These are phyloP conservation scores for Kodamaea laetipori DNA, from an alignment of 805 yeast species.

Conservation along the genomic window DNA sequence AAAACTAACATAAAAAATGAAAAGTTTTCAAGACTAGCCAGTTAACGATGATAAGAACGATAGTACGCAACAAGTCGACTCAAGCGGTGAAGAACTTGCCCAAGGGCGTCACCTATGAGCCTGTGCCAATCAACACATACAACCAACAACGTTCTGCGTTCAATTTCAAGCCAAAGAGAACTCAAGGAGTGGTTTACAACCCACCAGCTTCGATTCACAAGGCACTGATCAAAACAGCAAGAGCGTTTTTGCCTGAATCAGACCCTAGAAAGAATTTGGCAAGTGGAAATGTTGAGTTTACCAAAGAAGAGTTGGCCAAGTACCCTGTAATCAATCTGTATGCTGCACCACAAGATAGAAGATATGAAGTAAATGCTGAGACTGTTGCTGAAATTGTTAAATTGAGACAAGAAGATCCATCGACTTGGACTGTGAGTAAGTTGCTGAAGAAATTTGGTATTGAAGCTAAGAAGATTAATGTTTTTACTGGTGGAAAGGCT, in stretches of 20 bases:
- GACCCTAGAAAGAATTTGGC: slow-evolving; percentile 56
- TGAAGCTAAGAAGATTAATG: slow-evolving; percentile 38
- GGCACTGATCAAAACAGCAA: slow-evolving; percentile 62
- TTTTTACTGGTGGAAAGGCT: slow-evolving; percentile 40
- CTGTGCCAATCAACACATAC: slow-evolving; percentile 54
- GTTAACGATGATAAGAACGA: slow-evolving; percentile 2
- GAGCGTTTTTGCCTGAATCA: slow-evolving; percentile 61
- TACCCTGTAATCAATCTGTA: slow-evolving; percentile 44
- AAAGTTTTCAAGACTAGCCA: slow-evolving; percentile 6
- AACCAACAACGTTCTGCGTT: slow-evolving; percentile 65
- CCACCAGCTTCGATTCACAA: slow-evolving; percentile 54
- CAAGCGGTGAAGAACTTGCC: slow-evolving; percentile 24
- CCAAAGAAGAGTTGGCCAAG: slow-evolving; percentile 35
- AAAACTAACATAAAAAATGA: neutral
- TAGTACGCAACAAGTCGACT: slow-evolving; percentile 14
- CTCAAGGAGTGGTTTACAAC: slow-evolving; percentile 62
- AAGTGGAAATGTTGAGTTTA: slow-evolving; percentile 30
- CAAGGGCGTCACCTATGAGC: slow-evolving; percentile 22
- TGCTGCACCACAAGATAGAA: slow-evolving; percentile 40
- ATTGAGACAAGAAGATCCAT: slow-evolving; percentile 60
- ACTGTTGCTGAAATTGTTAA: slow-evolving; percentile 58
- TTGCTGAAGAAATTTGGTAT: slow-evolving; percentile 63
- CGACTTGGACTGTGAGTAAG: slow-evolving; percentile 59
- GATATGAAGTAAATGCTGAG: slow-evolving; percentile 57
- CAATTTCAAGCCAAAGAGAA: slow-evolving; percentile 58